These are phyloP conservation scores for Chamaecrista fasciculata DNA, from an alignment of 306 rosid species.

Conservation along the genomic window DNA sequence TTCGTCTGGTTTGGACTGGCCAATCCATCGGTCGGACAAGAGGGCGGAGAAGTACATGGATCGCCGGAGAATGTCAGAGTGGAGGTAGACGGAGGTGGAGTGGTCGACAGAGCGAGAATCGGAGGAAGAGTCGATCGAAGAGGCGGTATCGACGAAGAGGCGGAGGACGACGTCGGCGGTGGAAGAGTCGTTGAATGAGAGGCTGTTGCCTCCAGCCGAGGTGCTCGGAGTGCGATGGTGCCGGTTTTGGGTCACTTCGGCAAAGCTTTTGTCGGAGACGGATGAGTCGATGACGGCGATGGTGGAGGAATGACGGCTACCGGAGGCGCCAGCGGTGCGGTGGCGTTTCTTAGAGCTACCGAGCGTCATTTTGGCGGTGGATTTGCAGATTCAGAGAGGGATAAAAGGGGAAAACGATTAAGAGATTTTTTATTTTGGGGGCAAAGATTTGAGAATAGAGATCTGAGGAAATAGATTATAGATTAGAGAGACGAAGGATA, in stretches of 20 bases:
- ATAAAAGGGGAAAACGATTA: no score
- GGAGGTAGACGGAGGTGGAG: slow-evolving; percentile 63
- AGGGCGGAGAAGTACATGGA: slow-evolving; percentile 76
- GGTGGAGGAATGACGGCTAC: slow-evolving; percentile 39
- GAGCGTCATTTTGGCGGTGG: no score
- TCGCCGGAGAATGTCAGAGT: slow-evolving; percentile 66
- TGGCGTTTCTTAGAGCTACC: no score
- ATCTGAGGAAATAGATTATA: no score
- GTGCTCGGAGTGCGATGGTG: background rate
- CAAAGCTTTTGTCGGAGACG: slow-evolving; percentile 28
- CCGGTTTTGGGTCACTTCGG: slow-evolving; percentile 24
- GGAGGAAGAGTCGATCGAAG: slow-evolving; percentile 39
- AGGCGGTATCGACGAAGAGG: slow-evolving; percentile 45
- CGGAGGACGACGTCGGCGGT: slow-evolving; percentile 75
- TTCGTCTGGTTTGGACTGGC: slow-evolving; percentile 3
- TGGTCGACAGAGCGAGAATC: slow-evolving; percentile 28
- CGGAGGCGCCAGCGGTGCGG: slow-evolving; percentile 17
- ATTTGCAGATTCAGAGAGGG: no score
- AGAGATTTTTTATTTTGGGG: no score
- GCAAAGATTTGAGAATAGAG: no score
- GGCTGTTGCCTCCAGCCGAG: background rate
- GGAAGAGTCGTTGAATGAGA: slow-evolving; percentile 54
- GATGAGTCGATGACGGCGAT: slow-evolving; percentile 30
- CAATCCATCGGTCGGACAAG: slow-evolving; percentile 81
- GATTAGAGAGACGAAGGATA: no score